These are phyloP conservation scores for Trichoderma guizhouense DNA, from an alignment of 2,329 filamentous ascomycete genomes.

Conservation along the genomic window DNA sequence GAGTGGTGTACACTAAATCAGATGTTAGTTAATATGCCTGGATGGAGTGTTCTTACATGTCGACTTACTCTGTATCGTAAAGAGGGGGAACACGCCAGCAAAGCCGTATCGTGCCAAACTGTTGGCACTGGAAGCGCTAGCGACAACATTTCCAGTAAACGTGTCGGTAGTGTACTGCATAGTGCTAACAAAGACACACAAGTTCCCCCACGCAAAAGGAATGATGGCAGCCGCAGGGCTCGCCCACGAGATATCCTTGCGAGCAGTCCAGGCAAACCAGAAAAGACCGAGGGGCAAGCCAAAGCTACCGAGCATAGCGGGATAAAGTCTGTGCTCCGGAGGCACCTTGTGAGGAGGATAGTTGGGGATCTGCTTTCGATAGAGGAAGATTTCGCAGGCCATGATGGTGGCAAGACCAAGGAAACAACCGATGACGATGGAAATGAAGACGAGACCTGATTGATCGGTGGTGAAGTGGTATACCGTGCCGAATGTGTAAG, in stretches of 20 bases:
- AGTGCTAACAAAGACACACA: conserved; percentile 55
- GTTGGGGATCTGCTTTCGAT: conserved; percentile 34
- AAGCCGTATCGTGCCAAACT: conserved; percentile 54
- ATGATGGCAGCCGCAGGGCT: conserved; percentile 50
- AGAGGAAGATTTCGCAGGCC: conserved; percentile 42
- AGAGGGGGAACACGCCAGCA: conserved; percentile 57
- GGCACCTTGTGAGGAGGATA: conserved; percentile 37
- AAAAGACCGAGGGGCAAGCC: conserved; percentile 53
- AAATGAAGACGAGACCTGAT: conserved; percentile 44
- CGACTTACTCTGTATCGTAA: conserved; percentile 53
- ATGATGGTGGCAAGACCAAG: conserved; percentile 41
- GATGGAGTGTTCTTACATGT: rapidly evolving
- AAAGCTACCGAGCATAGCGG: conserved; percentile 56
- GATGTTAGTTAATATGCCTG: conserved; percentile 14
- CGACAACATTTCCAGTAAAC: conserved; percentile 53
- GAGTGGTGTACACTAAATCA: conserved; percentile 38
- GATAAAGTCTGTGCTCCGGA: conserved; percentile 57
- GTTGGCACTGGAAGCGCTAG: conserved; percentile 59
- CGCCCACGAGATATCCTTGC: conserved; percentile 45
- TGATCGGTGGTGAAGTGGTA: conserved; percentile 45
- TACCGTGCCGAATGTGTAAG: conserved; percentile 44
- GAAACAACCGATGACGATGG: conserved; percentile 44
- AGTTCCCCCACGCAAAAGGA: conserved; percentile 58
- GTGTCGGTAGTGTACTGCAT: conserved; percentile 54
- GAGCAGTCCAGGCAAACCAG: conserved; percentile 59